These are phyloP conservation scores for Auriscalpium vulgare DNA, from an alignment of 768 basidiomycete species.

Conservation along the genomic window DNA sequence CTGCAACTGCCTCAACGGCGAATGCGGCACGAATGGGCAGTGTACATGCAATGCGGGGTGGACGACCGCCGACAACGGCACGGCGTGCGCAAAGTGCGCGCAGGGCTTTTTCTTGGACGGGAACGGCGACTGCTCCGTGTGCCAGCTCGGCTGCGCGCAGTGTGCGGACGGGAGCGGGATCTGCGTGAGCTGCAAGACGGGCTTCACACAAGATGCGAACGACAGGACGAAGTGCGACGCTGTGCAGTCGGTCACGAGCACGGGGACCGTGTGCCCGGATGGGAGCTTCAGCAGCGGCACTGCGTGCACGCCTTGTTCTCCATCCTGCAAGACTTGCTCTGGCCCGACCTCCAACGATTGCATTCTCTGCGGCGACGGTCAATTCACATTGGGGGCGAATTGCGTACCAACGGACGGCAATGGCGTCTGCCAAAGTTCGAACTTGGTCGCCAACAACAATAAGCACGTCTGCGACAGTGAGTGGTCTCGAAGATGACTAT, in stretches of 20 bases:
- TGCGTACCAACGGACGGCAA: constrained; percentile 60
- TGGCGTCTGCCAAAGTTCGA: constrained; percentile 69
- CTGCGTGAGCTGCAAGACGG: constrained; percentile 65
- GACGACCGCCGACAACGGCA: constrained; percentile 62
- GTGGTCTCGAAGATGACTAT: constrained; percentile 21
- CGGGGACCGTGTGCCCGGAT: constrained; percentile 52
- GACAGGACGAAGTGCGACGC: constrained; percentile 62
- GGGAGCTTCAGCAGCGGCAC: constrained; percentile 55
- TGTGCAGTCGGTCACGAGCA: constrained; percentile 38
- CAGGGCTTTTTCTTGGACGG: constrained; percentile 72
- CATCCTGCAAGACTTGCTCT: constrained; percentile 63
- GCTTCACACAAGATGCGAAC: constrained; percentile 59
- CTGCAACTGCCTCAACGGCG: constrained; percentile 80
- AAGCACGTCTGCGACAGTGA: constrained; percentile 81
- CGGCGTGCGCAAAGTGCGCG: constrained; percentile 67
- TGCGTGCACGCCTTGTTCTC: constrained; percentile 50
- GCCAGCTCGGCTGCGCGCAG: constrained; percentile 60
- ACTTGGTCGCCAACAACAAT: constrained; percentile 69
- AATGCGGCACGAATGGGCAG: constrained; percentile 59
- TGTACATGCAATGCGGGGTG: constrained; percentile 77
- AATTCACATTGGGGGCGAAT: constrained; percentile 54
- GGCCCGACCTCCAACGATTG: constrained; percentile 66
- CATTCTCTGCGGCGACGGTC: constrained; percentile 54
- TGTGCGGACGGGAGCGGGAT: constrained; percentile 63
- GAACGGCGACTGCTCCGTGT: constrained; percentile 62